Base-by-base conservation (phyloP, 352 stramenopile species). In the Phytophthora foliorum region DNA sequence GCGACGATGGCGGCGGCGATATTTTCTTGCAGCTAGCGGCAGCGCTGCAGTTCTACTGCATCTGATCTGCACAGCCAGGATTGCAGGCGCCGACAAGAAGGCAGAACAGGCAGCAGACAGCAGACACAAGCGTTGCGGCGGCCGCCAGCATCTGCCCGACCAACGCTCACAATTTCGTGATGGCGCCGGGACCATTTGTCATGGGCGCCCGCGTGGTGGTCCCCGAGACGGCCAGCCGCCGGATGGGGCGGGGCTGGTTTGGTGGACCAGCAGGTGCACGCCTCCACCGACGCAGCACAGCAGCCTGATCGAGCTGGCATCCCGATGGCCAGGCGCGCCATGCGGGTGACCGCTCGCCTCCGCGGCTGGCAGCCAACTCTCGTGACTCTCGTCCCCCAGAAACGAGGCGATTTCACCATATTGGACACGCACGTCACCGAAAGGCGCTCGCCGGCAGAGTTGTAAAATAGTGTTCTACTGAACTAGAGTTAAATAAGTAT, bases 401-500 rank as follows among this genome's bases (percentile, higher is more conserved):
- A 76, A 76, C 69, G 52, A 73, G 69, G 38, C 69, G 39, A 69
- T 76, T 73, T 75, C 67, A 62, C 67, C 67, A 72, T 75, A 67
- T 68, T 72, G 57, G 69, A 66, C 44, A 25, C 51, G 69, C 69
- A 73, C 69, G 69, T 73, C 69, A 76, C 57, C 52, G 68, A 72
- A 72, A 76, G 56, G 45, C 57, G 46, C 58, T 42, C 38, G 24
- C 25, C 29, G 16, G 10, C 16, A 7, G n/a, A n/a, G n/a, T n/a
- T n/a, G n/a, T n/a, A n/a, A n/a, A n/a, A n/a, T n/a, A n/a, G n/a
- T n/a, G n/a, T n/a, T n/a, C n/a, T n/a, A n/a, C n/a, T n/a, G n/a
- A n/a, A n/a, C n/a, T n/a, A n/a, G n/a, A n/a, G n/a, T n/a, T n/a
- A n/a, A n/a, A n/a, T n/a, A n/a, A n/a, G n/a, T n/a, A n/a, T n/a